A percentile compares a stretch with the other conserved stretches of the same genome.
Evolutionary conservation across 2,329 filamentous ascomycete species (phyloP).

Genomic region (Pyrenochaeta sp.): DNA sequence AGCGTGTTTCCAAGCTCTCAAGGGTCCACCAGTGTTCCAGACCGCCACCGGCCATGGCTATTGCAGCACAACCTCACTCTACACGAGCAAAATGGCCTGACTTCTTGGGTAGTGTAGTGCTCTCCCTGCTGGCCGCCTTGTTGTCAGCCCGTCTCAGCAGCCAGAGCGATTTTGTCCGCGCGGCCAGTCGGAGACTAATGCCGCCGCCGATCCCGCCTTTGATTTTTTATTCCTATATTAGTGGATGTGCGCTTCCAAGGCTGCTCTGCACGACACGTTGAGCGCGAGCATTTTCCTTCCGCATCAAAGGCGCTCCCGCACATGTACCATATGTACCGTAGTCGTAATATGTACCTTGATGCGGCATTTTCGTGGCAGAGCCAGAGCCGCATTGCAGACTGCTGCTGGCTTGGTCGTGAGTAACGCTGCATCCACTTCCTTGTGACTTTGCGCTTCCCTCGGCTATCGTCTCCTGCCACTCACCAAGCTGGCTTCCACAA

Average conservation of each 20-base stretch:
- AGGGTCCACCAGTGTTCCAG: background rate
- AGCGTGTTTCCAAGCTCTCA: background rate
- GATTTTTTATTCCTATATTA: background rate
- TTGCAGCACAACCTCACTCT: slow-evolving; percentile 16
- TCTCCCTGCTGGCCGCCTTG: slow-evolving; percentile 2
- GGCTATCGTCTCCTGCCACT: background rate
- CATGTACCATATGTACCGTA: too few species aligned
- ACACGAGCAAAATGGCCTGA: slow-evolving; percentile 18
- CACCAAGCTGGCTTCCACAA: background rate
- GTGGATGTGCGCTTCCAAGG: background rate
- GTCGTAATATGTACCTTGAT: background rate
- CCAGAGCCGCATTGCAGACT: background rate
- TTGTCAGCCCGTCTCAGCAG: slow-evolving; percentile 3
- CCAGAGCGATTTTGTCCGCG: background rate
- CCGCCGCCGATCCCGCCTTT: background rate
- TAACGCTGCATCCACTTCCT: background rate
- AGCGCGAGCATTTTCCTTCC: background rate
- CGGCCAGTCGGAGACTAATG: background rate
- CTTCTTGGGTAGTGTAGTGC: background rate
- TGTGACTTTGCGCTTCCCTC: slow-evolving; percentile 1
- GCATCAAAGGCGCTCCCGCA: background rate
- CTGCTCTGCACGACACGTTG: background rate
- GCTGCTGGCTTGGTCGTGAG: background rate
- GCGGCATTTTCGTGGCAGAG: background rate
- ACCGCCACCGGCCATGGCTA: slow-evolving; percentile 9